These are phyloP conservation scores for Geranium brycei DNA, from an alignment of 345 rosid genomes.

Conservation along the genomic window DNA sequence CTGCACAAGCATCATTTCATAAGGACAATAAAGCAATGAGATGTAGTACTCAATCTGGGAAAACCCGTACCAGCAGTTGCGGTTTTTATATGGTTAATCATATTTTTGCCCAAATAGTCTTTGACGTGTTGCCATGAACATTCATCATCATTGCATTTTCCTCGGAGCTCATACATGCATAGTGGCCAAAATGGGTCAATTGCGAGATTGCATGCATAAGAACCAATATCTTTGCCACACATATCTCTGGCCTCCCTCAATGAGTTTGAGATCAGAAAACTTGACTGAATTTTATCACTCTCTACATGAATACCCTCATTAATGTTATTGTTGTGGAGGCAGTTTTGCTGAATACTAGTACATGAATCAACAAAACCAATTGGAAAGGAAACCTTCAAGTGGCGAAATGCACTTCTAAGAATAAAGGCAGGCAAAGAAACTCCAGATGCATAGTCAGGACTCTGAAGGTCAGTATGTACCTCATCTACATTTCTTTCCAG, in stretches of 20 bases:
- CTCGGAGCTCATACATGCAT: conserved; percentile 88
- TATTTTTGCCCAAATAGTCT: conserved; percentile 31
- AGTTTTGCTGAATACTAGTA: conserved; percentile 14
- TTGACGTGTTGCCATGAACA: conserved; percentile 90
- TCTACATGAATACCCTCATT: conserved; percentile 17
- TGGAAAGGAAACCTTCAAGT: conserved; percentile 29
- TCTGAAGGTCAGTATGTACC: conserved; percentile 17
- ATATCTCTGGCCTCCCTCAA: conserved; percentile 14
- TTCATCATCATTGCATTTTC: conserved; percentile 87
- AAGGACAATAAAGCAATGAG: conserved; percentile 8
- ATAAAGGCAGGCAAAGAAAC: conserved; percentile 26
- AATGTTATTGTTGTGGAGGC: conserved; percentile 5
- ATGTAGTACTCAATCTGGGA: conserved; percentile 3
- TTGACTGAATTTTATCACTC: conserved; percentile 20
- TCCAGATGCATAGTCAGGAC: conserved; percentile 12
- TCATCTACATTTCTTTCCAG: conserved; percentile 25
- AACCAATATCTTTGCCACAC: conserved; percentile 29
- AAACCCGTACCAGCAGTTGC: conserved; percentile 28
- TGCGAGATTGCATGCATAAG: conserved; percentile 33
- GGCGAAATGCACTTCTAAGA: conserved; percentile 43
- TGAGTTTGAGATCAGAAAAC: conserved; percentile 16
- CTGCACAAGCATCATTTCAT: conserved; percentile 31
- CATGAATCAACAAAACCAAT: conserved; percentile 16
- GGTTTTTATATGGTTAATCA: conserved; percentile 22
- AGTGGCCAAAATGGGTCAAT: conserved; percentile 77